phyloP scores from a whole-genome alignment of 192 early-diverging fungal genomes.

The Linnemannia elongata region DNA sequence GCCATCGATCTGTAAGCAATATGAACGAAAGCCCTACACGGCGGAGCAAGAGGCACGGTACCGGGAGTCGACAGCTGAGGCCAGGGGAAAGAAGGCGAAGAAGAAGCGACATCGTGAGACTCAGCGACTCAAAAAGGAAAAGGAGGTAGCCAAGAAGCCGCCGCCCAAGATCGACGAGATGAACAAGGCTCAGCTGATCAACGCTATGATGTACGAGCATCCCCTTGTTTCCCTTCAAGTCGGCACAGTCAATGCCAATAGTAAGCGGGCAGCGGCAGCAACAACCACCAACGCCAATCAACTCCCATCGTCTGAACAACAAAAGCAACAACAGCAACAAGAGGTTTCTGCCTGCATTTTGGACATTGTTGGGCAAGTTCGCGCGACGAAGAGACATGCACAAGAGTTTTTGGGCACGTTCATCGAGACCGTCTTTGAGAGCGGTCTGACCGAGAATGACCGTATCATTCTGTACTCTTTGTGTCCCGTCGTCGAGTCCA shows the following conservation, averaged over 20 bases:
- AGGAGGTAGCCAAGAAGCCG: slow-evolving; percentile 7
- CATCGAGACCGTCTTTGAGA: slow-evolving; percentile 10
- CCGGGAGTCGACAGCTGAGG: slow-evolving; percentile 12
- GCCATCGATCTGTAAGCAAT: slow-evolving; percentile 8
- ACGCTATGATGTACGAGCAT: too few species aligned
- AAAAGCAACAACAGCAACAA: slow-evolving; percentile 10
- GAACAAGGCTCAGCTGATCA: too few species aligned
- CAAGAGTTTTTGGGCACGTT: slow-evolving; percentile 19
- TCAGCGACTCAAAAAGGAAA: slow-evolving; percentile 4
- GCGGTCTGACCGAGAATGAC: slow-evolving; percentile 9
- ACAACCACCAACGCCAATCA: too few species aligned
- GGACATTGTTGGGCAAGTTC: slow-evolving; percentile 9
- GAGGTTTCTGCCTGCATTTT: slow-evolving; percentile 8
- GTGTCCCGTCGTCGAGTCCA: slow-evolving; percentile 13
- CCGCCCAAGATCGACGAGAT: slow-evolving; percentile 15
- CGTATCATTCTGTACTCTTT: slow-evolving; percentile 8
- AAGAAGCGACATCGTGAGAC: slow-evolving; percentile 15
- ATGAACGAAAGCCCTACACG: slow-evolving; percentile 13
- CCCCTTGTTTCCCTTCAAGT: too few species aligned
- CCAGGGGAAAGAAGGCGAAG: slow-evolving; percentile 5
- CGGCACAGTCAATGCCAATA: too few species aligned
- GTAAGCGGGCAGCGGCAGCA: too few species aligned
- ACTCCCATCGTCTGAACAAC: slow-evolving; percentile 9
- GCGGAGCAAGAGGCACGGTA: slow-evolving; percentile 10
- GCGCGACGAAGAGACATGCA: slow-evolving; percentile 18